These are phyloP conservation scores for Arthroderma sp. DNA, from an alignment of 2,329 filamentous ascomycete species.

Conservation along the genomic window DNA sequence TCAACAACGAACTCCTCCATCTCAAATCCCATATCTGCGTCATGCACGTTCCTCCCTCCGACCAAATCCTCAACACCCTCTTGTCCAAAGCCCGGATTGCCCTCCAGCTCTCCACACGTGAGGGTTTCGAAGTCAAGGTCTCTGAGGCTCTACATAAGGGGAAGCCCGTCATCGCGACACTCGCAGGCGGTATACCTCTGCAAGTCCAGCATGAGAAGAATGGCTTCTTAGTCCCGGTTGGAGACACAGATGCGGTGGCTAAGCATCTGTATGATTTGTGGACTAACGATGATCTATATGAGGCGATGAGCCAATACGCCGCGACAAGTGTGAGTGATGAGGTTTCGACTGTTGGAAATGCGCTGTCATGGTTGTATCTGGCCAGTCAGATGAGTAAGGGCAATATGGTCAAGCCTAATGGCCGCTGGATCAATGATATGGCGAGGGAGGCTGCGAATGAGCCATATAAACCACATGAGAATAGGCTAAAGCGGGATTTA, in stretches of 20 bases:
- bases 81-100: constrained; percentile 60
- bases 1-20: constrained; percentile 50
- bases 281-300: constrained; percentile 40
- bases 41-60: constrained; percentile 63
- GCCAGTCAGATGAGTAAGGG: constrained; percentile 51
- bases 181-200: constrained; percentile 65
- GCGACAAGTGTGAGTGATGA: constrained; percentile 60
- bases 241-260: constrained; percentile 55
- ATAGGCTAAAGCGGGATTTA: constrained; percentile 36
- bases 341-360: constrained; percentile 68
- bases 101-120: constrained; percentile 65
- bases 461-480: constrained; percentile 47
- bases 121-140: constrained; percentile 79
- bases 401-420: constrained; percentile 44
- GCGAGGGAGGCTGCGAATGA: constrained; percentile 51
- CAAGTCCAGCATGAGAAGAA: constrained; percentile 60
- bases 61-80: constrained; percentile 66
- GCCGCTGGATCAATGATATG: constrained; percentile 61
- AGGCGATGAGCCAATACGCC: constrained; percentile 53
- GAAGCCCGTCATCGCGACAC: constrained; percentile 61
- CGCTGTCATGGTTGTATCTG: constrained; percentile 64
- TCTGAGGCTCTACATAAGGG: constrained; percentile 72
- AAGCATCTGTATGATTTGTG: constrained; percentile 11
- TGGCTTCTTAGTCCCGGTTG: constrained; percentile 60
- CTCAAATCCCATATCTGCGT: constrained; percentile 55